Evolutionary conservation across 2,329 filamentous ascomycete species (phyloP), one percentile per base, ranked within the genome.

Genomic region (Aureobasidium zeae): DNA sequence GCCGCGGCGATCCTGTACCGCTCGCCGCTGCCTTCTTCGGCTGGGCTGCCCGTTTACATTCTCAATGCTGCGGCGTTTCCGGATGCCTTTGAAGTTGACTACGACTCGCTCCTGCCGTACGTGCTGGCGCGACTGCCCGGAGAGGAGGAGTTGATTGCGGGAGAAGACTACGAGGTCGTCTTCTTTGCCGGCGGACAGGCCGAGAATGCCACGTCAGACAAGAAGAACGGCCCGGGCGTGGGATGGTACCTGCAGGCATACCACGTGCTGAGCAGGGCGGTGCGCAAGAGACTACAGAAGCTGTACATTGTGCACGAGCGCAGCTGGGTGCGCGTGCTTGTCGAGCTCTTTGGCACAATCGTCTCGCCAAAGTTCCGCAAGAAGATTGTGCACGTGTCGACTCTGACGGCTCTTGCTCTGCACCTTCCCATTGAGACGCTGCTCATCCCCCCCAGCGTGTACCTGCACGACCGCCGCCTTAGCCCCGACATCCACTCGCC

Each of bases 231-330:
- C 1, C 72, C 73, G 1, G 68, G 69, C 19, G 72, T 70, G 64
- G 69, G 69, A 28, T 76, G 73, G 73, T 74, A 73, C 50, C 57
- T 76, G 38, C 72, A 75, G 51, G 72, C 72, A 12, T 76, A 76
- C 56, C 69, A 74, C 53, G 63, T 74, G 48, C 63, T 76, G 39
- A 68, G 68, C 24, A 59, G 73, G 48, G 72, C 71, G 4, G 70
- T 71, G 55, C 64, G 72, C 47, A 76, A 76, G 62, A 63, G 70
- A 46, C 62, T 76, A 45, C 68, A 73, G 54, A 69, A 65, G 53
- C 61, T 76, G 30, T 76, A 73, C 56, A 72, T 76, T 53, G 73
- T 76, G 42, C 72, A 76, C 54, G 72, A 74, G 53, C 66, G 71
- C 45, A 71, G 68, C 19, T 76, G 72, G 72, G 70, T 76, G 24